Percentiles rank a stretch among this genome's conserved stretches.
phyloP scores from a whole-genome alignment of 2,329 filamentous ascomycete genomes.

The Monilinia vaccinii-corymbosi region DNA sequence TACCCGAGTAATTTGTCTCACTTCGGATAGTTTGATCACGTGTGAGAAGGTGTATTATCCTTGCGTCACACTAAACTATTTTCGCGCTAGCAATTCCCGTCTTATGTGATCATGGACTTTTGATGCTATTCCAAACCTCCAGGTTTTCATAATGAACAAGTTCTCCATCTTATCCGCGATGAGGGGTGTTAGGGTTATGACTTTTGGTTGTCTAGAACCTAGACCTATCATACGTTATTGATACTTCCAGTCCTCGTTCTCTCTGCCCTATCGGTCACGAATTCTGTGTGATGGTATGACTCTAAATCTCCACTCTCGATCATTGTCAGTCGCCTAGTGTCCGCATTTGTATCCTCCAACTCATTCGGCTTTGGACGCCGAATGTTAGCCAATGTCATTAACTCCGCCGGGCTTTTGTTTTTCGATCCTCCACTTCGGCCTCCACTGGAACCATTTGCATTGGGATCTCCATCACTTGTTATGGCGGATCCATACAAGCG shows the following conservation, averaged over 20 bases:
- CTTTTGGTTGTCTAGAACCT: background rate
- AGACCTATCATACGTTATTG: background rate
- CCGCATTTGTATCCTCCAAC: background rate
- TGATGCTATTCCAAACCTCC: background rate
- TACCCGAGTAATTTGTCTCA: background rate
- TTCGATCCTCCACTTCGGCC: background rate
- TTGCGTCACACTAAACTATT: background rate
- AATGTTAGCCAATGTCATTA: background rate
- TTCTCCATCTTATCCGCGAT: background rate
- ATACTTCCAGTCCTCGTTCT: background rate
- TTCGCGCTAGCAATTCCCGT: background rate
- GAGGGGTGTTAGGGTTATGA: background rate
- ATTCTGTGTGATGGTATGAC: background rate
- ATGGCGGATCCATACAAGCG: conserved; percentile 4
- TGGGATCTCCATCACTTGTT: background rate
- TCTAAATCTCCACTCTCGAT: background rate
- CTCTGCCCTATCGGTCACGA: background rate
- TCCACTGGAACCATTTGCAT: background rate
- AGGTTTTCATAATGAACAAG: background rate
- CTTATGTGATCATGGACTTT: background rate
- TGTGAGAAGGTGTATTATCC: background rate
- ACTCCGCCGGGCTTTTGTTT: background rate
- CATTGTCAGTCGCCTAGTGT: conserved; percentile 1
- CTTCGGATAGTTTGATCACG: background rate
- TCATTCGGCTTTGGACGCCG: background rate